Evolutionary conservation across 257 asterid genomes (phyloP).

Genomic region (Solanum clarkiae): DNA sequence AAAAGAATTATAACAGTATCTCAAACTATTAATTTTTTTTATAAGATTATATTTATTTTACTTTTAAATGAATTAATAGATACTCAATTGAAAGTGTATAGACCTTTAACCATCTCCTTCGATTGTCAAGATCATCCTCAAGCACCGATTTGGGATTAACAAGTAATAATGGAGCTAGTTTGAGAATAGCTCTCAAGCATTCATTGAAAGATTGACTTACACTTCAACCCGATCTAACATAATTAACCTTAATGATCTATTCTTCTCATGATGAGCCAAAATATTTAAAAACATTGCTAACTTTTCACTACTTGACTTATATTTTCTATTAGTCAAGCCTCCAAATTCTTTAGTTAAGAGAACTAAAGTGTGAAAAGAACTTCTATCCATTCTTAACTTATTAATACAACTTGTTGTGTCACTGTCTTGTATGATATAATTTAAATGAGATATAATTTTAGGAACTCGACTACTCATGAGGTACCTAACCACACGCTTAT

Average conservation of each 20-base stretch:
- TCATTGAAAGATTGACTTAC: neutral
- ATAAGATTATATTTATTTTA: too few species aligned
- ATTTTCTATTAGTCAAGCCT: too few species aligned
- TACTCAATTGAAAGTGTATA: neutral
- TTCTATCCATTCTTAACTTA: neutral
- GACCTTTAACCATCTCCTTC: neutral
- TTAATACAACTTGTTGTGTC: neutral
- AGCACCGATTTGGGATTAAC: neutral
- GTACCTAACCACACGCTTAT: neutral
- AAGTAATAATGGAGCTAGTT: neutral
- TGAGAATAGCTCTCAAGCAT: neutral
- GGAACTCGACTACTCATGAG: neutral
- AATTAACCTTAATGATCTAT: too few species aligned
- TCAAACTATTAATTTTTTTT: neutral
- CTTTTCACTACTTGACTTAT: neutral
- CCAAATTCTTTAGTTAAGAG: too few species aligned
- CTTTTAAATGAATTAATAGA: too few species aligned
- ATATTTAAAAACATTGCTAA: too few species aligned
- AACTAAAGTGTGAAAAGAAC: neutral
- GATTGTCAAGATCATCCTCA: neutral
- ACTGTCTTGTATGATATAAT: too few species aligned
- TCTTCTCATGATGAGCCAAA: neutral
- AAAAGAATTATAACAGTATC: too few species aligned
- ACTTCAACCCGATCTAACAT: neutral
- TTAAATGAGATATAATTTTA: neutral